A percentile compares a stretch with the other conserved stretches of the same genome.
phyloP scores from a whole-genome alignment of 108 stramenopile species.

The Cylindrotheca fusiformis region DNA sequence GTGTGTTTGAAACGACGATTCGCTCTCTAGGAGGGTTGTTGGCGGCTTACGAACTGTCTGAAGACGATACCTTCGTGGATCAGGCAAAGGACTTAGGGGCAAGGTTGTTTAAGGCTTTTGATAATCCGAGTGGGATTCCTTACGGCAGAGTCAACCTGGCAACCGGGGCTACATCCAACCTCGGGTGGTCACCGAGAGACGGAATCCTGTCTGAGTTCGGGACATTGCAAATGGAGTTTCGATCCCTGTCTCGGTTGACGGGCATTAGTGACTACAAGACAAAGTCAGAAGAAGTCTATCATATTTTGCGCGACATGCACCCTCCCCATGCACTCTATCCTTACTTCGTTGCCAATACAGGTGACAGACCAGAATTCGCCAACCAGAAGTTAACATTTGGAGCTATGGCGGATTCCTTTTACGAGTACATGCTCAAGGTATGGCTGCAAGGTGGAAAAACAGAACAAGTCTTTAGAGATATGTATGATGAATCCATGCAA shows the following conservation, averaged over 20 bases:
- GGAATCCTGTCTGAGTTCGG: constrained; percentile 80
- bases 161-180: constrained; percentile 35
- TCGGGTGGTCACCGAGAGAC: constrained; percentile 47
- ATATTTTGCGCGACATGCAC: constrained; percentile 53
- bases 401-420: constrained; percentile 74
- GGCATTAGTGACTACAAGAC: constrained; percentile 61
- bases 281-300: constrained; percentile 69
- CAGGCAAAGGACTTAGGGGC: constrained; percentile 76
- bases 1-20: constrained; percentile 98
- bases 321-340: constrained; percentile 59
- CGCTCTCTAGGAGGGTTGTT: constrained; percentile 93
- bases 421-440: constrained; percentile 96
- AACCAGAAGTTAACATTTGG: constrained; percentile 72
- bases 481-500: constrained; percentile 90
- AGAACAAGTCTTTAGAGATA: constrained; percentile 68
- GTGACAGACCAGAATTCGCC: constrained; percentile 41
- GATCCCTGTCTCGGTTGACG: constrained; percentile 72
- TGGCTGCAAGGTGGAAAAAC: constrained; percentile 88
- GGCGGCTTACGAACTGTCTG: constrained; percentile 84
- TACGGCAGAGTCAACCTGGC: constrained; percentile 48
- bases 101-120: constrained; percentile 58
- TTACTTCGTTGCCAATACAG: constrained; percentile 24
- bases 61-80: constrained; percentile 65
- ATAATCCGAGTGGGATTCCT: constrained; percentile 69
- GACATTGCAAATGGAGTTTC: constrained; percentile 90